These are phyloP conservation scores for Leptodermis oblonga DNA, from an alignment of 257 asterid genomes.

Conservation along the genomic window DNA sequence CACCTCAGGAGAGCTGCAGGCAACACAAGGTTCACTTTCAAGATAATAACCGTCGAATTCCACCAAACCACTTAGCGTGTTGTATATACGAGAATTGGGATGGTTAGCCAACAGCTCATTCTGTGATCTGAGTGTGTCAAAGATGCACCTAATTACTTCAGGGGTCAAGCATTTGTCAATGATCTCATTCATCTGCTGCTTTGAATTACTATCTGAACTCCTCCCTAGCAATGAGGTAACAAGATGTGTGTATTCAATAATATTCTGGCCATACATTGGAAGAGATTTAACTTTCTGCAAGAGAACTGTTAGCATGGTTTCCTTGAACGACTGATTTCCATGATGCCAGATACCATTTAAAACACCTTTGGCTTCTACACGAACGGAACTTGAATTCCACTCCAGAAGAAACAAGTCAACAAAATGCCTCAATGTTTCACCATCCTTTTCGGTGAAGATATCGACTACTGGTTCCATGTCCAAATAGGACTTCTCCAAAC, in stretches of 20 bases:
- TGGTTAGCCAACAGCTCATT: conserved; percentile 99
- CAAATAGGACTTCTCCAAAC: conserved; percentile 71
- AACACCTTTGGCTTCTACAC: conserved; percentile 82
- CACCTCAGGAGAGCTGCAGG: conserved; percentile 99
- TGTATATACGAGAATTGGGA: conserved; percentile 98
- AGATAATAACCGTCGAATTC: conserved; percentile 99
- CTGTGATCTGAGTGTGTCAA: conserved; percentile 89
- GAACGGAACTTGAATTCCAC: conserved; percentile 93
- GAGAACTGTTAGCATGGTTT: conserved; percentile 60
- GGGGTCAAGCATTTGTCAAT: conserved; percentile 86
- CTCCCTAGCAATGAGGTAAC: conserved; percentile 79
- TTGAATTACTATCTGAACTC: conserved; percentile 55
- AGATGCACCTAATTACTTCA: conserved; percentile 72
- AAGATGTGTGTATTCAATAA: conserved; percentile 79
- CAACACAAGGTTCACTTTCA: conserved; percentile 99
- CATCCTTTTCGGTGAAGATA: conserved; percentile 66
- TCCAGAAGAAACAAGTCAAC: conserved; percentile 85
- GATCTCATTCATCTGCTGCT: conserved; percentile 61
- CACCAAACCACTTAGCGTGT: conserved; percentile 94
- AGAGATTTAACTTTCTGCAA: conserved; percentile 74
- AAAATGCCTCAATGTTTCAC: conserved; percentile 75
- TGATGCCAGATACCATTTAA: conserved; percentile 95
- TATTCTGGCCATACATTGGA: conserved; percentile 95
- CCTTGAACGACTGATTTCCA: conserved; percentile 73
- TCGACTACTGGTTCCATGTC: conserved; percentile 87